These are phyloP conservation scores for Ustilago hordei DNA, from an alignment of 1,284 basidiomycete genomes.

Conservation along the genomic window DNA sequence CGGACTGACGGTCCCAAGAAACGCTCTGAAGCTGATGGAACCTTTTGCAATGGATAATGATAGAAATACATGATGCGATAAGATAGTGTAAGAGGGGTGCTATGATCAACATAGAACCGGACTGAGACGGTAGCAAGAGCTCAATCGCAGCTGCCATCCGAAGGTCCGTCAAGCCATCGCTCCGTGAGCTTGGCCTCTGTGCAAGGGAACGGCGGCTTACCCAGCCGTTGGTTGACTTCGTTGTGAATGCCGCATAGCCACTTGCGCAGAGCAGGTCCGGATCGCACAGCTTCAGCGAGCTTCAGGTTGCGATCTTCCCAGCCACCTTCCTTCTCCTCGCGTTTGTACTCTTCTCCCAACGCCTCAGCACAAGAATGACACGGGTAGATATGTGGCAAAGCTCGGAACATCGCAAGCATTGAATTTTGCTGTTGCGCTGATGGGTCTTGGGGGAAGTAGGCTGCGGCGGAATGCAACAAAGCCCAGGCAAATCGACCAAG, in stretches of 20 bases:
- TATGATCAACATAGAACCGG: neutral
- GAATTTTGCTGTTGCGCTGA: constrained; percentile 50
- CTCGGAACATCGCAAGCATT: constrained; percentile 58
- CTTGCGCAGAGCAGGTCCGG: constrained; percentile 44
- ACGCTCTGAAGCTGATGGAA: neutral
- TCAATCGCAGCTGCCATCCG: constrained; percentile 62
- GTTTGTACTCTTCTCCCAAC: constrained; percentile 54
- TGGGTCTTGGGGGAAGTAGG: constrained; percentile 64
- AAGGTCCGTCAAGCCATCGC: constrained; percentile 64
- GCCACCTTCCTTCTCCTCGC: constrained; percentile 39
- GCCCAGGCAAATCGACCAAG: constrained; percentile 66
- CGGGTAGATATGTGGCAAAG: constrained; percentile 63
- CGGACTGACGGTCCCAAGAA: neutral
- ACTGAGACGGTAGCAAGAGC: neutral
- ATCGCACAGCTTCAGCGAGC: constrained; percentile 31
- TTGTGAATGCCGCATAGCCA: constrained; percentile 68
- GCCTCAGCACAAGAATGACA: constrained; percentile 62
- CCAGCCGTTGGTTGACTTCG: constrained; percentile 64
- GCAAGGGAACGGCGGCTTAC: constrained; percentile 62
- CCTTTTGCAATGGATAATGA: neutral
- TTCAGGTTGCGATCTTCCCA: constrained; percentile 45
- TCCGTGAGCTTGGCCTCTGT: constrained; percentile 50
- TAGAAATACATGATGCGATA: constrained; percentile 24
- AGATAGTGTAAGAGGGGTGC: constrained; percentile 1
- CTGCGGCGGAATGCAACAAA: constrained; percentile 64